A percentile compares a stretch with the other conserved stretches of the same genome.
Evolutionary conservation across 768 basidiomycete genomes (phyloP).

Genomic region (Thelephora ganbajun): DNA sequence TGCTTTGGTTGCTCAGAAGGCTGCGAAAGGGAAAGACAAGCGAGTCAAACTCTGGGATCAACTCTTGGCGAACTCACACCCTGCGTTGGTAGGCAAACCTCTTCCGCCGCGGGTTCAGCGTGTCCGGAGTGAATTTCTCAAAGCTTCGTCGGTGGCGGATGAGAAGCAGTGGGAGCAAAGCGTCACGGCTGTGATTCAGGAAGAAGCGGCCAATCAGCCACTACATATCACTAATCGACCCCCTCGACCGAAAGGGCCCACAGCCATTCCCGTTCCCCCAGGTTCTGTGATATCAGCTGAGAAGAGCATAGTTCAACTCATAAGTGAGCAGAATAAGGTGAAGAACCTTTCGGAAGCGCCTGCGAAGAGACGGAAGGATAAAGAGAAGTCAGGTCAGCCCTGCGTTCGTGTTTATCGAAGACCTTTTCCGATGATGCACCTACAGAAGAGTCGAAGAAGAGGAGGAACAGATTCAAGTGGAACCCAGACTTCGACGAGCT

Average conservation of each 20-base stretch:
- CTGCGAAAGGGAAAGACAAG: slow-evolving; percentile 41
- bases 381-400: slow-evolving; percentile 16
- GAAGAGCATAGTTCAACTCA: slow-evolving; percentile 35
- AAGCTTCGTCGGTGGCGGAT: slow-evolving; percentile 37
- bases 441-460: slow-evolving; percentile 14
- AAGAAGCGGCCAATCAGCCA: slow-evolving; percentile 18
- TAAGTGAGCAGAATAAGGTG: slow-evolving; percentile 30
- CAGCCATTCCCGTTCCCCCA: slow-evolving; percentile 14
- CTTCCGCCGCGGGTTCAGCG: slow-evolving; percentile 37
- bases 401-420: neutral
- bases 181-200: slow-evolving; percentile 39
- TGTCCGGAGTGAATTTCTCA: slow-evolving; percentile 43
- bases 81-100: slow-evolving; percentile 33
- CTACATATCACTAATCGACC: slow-evolving; percentile 19
- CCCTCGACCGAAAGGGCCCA: slow-evolving; percentile 4
- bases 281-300: slow-evolving; percentile 31
- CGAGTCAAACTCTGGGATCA: slow-evolving; percentile 55
- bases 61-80: slow-evolving; percentile 41
- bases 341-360: slow-evolving; percentile 14
- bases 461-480: slow-evolving; percentile 72
- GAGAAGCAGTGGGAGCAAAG: slow-evolving; percentile 49
- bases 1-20: slow-evolving; percentile 44
- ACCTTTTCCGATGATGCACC: neutral
- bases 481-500: slow-evolving; percentile 80
- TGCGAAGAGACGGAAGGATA: slow-evolving; percentile 15